These are phyloP conservation scores for Fusarium torulosum DNA, from an alignment of 2,329 filamentous ascomycete genomes.

Conservation along the genomic window DNA sequence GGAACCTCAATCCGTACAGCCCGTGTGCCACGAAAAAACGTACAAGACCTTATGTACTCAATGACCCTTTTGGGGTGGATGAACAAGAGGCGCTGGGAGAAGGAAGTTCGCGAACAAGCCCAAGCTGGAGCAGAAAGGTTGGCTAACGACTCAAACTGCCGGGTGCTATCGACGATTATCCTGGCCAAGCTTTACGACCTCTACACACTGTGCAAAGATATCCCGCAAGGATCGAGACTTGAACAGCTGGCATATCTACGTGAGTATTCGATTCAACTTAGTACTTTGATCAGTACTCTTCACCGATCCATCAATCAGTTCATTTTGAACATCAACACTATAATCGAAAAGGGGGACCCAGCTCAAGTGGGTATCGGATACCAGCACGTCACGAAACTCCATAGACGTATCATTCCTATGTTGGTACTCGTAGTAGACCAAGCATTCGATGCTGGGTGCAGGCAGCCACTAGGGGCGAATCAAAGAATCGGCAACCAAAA, in stretches of 20 bases:
- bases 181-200: constrained; percentile 30
- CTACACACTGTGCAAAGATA: constrained; percentile 26
- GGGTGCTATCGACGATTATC: constrained; percentile 20
- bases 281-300: constrained; percentile 22
- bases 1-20: constrained; percentile 7
- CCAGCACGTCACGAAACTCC: constrained; percentile 24
- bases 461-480: neutral
- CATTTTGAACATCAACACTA: constrained; percentile 13
- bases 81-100: constrained; percentile 27
- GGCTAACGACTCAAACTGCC: neutral
- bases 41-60: constrained; percentile 15
- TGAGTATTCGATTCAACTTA: constrained; percentile 8
- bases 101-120: constrained; percentile 3
- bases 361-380: neutral
- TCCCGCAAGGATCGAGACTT: constrained; percentile 27
- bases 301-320: constrained; percentile 18
- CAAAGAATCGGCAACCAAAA: neutral
- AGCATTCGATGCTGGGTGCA: constrained; percentile 40
- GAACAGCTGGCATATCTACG: constrained; percentile 36
- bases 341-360: neutral
- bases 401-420: constrained; percentile 45
- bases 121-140: constrained; percentile 4
- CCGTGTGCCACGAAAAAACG: constrained; percentile 15
- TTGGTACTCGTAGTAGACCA: constrained; percentile 42
- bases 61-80: constrained; percentile 30